phyloP scores from a whole-genome alignment of 306 rosid genomes.

The Lathyrus tuberosus region DNA sequence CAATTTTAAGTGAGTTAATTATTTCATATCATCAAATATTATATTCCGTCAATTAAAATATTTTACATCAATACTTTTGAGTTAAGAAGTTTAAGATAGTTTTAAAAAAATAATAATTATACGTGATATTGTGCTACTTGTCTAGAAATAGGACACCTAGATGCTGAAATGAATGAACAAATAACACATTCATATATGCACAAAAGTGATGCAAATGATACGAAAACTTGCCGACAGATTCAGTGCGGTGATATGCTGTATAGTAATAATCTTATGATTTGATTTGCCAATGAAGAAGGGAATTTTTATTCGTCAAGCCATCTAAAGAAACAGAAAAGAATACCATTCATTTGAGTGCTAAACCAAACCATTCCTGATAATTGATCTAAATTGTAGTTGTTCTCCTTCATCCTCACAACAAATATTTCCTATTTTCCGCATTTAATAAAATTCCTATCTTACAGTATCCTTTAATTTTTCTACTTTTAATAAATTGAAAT shows the following conservation, averaged over 20 bases:
- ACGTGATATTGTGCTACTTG: not conserved
- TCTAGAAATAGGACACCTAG: not conserved
- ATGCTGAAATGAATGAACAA: not conserved
- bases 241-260: not conserved
- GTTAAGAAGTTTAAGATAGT: too few relatives aligned
- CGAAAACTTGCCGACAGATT: not conserved
- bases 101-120: too few relatives aligned
- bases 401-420: conserved; percentile 11
- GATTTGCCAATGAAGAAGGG: not conserved
- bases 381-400: not conserved
- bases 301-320: conserved; percentile 3
- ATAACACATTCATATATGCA: not conserved
- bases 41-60: too few relatives aligned
- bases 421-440: conserved; percentile 17
- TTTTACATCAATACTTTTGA: too few relatives aligned
- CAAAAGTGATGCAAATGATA: not conserved
- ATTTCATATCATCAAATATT: too few relatives aligned
- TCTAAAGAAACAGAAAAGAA: not conserved
- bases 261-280: conserved; percentile 5
- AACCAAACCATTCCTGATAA: not conserved
- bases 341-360: not conserved
- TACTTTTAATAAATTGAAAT: not conserved
- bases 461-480: not conserved
- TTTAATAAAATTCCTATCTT: conserved; percentile 2
- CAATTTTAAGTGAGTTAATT: too few relatives aligned